Conservation (phyloP, 179 eudicot genomes). For the Silene coronaria region DNA sequence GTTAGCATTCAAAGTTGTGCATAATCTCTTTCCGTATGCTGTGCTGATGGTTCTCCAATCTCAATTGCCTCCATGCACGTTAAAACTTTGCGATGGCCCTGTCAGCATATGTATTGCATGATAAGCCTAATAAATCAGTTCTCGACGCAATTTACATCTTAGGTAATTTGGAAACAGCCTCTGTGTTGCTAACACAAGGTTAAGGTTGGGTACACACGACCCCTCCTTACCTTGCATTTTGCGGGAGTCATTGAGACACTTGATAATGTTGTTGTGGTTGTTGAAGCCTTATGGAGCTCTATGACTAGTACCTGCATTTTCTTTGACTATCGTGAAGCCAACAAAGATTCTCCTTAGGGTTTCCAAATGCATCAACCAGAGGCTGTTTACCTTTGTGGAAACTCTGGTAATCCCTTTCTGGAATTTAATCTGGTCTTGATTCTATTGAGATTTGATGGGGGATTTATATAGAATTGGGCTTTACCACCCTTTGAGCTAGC, state of each 20-base stretch:
- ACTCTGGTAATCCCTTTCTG: neutral
- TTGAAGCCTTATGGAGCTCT: neutral
- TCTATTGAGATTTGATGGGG: no score
- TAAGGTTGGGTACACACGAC: no score
- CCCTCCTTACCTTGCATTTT: no score
- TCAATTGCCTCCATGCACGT: neutral
- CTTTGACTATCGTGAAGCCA: neutral
- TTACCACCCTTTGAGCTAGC: no score
- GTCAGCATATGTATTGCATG: neutral
- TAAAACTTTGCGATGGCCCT: neutral
- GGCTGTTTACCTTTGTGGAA: neutral
- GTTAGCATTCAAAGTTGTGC: neutral
- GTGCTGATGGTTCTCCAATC: neutral
- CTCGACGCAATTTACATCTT: no score
- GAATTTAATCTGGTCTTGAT: neutral
- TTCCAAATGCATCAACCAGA: conserved; percentile 3
- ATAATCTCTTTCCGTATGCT: neutral
- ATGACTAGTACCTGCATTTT: neutral
- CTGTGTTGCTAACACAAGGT: no score
- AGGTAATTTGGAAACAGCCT: no score
- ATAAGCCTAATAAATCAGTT: neutral
- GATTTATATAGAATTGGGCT: no score
- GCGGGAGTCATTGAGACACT: no score
- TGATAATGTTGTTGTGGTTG: no score
- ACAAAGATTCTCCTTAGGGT: neutral